phyloP scores from a whole-genome alignment of 495 filamentous ascomycete species.

The Daldinia childiae region DNA sequence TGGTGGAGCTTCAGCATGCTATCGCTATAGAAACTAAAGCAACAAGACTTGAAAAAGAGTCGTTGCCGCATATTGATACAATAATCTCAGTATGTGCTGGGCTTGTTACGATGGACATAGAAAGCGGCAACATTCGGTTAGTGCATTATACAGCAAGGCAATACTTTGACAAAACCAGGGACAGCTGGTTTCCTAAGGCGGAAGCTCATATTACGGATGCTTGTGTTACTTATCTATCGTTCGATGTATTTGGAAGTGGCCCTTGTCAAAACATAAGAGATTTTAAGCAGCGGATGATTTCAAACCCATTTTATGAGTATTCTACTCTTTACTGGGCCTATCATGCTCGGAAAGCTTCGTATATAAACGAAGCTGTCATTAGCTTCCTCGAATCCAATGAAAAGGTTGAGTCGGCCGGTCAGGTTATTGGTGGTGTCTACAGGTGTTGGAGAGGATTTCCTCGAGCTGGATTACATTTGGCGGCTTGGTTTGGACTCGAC shows the following conservation, averaged over 20 bases:
- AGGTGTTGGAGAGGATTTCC: no score
- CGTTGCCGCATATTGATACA: constrained; percentile 45
- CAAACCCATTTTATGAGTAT: background rate
- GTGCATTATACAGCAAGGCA: background rate
- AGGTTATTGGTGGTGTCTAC: no score
- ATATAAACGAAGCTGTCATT: background rate
- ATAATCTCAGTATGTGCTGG: background rate
- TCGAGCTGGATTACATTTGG: no score
- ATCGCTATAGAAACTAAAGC: constrained; percentile 51
- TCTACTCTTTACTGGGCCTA: background rate
- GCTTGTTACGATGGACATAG: background rate
- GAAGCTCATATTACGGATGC: background rate
- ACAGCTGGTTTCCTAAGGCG: no score
- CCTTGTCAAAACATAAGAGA: background rate
- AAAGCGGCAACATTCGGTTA: background rate
- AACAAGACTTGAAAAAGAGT: constrained; percentile 50
- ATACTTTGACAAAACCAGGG: background rate
- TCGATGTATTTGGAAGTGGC: background rate
- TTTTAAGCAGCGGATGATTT: background rate
- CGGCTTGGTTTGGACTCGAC: no score
- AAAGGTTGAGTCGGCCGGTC: background rate
- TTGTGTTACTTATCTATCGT: background rate
- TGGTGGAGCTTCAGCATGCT: constrained; percentile 58
- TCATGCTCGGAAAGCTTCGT: background rate
- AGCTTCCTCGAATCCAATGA: background rate